A percentile compares a stretch with the other conserved stretches of the same genome.
Evolutionary conservation across 768 basidiomycete genomes (phyloP).

Genomic region (Rhizopogon sp.): DNA sequence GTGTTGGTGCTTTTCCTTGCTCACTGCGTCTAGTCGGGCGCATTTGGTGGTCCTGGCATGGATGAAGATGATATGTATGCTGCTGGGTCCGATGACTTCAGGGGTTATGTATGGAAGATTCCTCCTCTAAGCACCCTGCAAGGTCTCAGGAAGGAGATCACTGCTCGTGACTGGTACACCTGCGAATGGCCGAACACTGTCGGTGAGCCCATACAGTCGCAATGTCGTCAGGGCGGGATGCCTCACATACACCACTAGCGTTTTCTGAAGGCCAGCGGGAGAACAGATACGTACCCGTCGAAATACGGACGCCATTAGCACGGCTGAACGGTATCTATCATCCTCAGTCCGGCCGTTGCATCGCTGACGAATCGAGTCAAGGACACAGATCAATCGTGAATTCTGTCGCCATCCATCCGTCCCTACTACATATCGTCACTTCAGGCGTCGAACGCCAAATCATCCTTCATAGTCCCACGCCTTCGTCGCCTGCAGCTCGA

Average conservation of each 20-base stretch:
- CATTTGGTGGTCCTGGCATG: conserved; percentile 60
- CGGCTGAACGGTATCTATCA: conserved; percentile 46
- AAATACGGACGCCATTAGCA: conserved; percentile 59
- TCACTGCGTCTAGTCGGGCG: conserved; percentile 51
- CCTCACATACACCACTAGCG: conserved; percentile 27
- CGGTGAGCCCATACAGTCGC: conserved; percentile 31
- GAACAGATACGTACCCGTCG: conserved; percentile 52
- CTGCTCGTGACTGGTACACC: conserved; percentile 40
- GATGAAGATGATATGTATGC: conserved; percentile 56
- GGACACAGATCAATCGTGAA: conserved; percentile 81
- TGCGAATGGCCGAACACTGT: conserved; percentile 23
- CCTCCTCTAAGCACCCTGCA: conserved; percentile 44
- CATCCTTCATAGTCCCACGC: conserved; percentile 62
- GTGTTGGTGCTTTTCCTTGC: neutral
- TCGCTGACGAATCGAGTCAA: conserved; percentile 14
- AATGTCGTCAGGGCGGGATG: conserved; percentile 3
- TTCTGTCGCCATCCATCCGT: conserved; percentile 66
- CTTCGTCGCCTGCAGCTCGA: conserved; percentile 44
- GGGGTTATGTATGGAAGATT: conserved; percentile 74
- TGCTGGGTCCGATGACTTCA: conserved; percentile 82
- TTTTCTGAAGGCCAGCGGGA: conserved; percentile 37
- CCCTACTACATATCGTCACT: conserved; percentile 59
- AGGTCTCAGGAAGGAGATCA: conserved; percentile 41
- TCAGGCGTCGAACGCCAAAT: conserved; percentile 72
- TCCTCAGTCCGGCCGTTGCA: neutral